Percentiles rank a stretch among this genome's conserved stretches.
These are phyloP conservation scores for Kwoniella dejecticola DNA, from an alignment of 768 basidiomycete genomes.

Conservation along the genomic window DNA sequence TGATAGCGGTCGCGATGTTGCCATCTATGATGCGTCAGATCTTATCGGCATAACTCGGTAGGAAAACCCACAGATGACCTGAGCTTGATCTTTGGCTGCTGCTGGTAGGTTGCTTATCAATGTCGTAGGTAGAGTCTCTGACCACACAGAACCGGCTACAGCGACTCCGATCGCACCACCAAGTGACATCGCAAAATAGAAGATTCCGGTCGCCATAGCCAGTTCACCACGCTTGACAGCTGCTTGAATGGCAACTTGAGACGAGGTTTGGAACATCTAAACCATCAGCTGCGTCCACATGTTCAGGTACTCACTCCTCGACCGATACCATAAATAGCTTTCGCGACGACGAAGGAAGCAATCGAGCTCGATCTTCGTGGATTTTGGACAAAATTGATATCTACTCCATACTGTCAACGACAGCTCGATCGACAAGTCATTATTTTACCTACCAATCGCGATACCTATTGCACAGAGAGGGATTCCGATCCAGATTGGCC, in stretches of 20 bases:
- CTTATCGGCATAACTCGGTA: not conserved
- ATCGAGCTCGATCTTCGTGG: conserved; percentile 9
- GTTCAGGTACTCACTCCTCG: conserved; percentile 10
- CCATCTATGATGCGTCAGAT: conserved; percentile 4
- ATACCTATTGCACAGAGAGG: conserved; percentile 14
- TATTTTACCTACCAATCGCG: conserved; percentile 4
- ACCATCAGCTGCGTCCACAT: not conserved
- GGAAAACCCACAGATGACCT: conserved; percentile 15
- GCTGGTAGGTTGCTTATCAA: conserved; percentile 3
- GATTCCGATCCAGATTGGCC: conserved; percentile 11
- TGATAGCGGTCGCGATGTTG: conserved; percentile 12
- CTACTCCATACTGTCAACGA: not conserved
- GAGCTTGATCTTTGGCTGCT: conserved; percentile 8
- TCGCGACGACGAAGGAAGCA: conserved; percentile 16
- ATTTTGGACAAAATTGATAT: conserved; percentile 18
- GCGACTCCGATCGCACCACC: conserved; percentile 17
- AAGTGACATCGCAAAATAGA: conserved; percentile 17
- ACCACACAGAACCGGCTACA: conserved; percentile 12
- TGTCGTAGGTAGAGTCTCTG: conserved; percentile 4
- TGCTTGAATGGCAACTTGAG: conserved; percentile 14
- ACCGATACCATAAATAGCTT: conserved; percentile 16
- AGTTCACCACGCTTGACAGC: conserved; percentile 14
- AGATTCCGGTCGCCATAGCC: conserved; percentile 16
- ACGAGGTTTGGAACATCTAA: conserved; percentile 17
- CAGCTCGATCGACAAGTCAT: not conserved